Base-by-base conservation (phyloP, 2,329 filamentous ascomycete species). In the Diaporthe vexans region DNA sequence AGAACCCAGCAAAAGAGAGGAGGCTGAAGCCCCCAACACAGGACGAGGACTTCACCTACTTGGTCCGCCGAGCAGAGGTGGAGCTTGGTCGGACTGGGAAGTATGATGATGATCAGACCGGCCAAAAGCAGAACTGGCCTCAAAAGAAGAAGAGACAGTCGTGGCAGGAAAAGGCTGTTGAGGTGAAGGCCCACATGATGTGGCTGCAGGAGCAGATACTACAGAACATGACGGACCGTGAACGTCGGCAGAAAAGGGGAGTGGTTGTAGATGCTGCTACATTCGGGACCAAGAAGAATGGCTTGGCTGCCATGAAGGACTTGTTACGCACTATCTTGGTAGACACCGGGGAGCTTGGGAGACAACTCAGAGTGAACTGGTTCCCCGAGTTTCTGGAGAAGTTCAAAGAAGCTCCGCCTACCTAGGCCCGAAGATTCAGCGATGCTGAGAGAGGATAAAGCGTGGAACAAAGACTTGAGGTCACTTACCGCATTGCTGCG, bases 201-300 rank as follows among this genome's bases (percentile, higher is more conserved):
- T 72, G 73, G 73, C 54, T 68, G 52, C 58, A 59, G 73, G 71
- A 48, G 26, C 61, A 74, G 48, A 54, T 74, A 3, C 35, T 73
- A 43, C 35, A 69, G 15, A 57, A 57, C 15, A 63, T 73, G 70
- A 29, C 29, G 21, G 56, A 71, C 15, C 21, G 43, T 26, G 40
- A 59, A 19, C 57, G 33, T 43, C n/a, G 13, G n/a, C 9, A 4
- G 33, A 4, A 57, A 33, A 10, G 10, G 2, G 69, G 19, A 33
- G 17, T 29, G 8, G 11, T 46, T 15, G 26, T 37, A 9, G 24
- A 68, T 13, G 21, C 43, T 21, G 37, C 43, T 4, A 59, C 61
- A 40, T 74, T 56, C 10, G 70, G 73, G 3, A 74, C 61, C 33
- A 72, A 72, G 35, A 72, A 58, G 37, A 74, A 73, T 19, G 70